phyloP scores from a whole-genome alignment of 257 asterid species.

The Solanum dulcamara region DNA sequence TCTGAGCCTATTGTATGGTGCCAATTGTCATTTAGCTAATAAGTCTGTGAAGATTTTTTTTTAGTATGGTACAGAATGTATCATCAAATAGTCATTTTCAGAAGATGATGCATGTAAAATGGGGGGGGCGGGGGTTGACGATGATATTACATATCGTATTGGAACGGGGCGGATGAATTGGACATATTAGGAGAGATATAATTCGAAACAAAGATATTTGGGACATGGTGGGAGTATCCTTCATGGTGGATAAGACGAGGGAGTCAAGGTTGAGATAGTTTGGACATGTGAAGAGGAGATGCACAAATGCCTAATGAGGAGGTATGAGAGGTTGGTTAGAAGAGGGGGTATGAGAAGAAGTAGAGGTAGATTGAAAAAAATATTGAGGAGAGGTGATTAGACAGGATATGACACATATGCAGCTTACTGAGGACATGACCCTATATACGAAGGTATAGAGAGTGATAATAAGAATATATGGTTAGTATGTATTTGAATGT shows the following conservation, averaged over 20 bases:
- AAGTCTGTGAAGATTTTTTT: not conserved
- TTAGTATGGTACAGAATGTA: not conserved
- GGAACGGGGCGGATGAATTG: not conserved
- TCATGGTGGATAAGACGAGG: not conserved
- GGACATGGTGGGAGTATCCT: not conserved
- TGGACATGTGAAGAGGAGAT: not conserved
- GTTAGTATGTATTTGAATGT: not conserved
- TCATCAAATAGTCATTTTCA: not conserved
- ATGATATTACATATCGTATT: no score
- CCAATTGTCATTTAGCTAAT: not conserved
- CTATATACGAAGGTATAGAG: not conserved
- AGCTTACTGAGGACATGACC: not conserved
- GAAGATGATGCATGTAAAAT: not conserved
- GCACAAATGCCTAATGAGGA: not conserved
- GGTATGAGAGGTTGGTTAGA: not conserved
- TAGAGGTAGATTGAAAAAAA: not conserved
- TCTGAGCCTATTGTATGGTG: not conserved
- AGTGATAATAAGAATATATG: not conserved
- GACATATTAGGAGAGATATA: not conserved
- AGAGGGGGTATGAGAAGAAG: not conserved
- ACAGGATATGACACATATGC: not conserved
- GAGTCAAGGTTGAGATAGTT: not conserved
- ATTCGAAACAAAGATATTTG: no score
- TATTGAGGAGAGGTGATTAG: not conserved
- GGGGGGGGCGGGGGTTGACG: not conserved